phyloP scores from a whole-genome alignment of 1,284 basidiomycete genomes.

The Xerocomus minutiporus region DNA sequence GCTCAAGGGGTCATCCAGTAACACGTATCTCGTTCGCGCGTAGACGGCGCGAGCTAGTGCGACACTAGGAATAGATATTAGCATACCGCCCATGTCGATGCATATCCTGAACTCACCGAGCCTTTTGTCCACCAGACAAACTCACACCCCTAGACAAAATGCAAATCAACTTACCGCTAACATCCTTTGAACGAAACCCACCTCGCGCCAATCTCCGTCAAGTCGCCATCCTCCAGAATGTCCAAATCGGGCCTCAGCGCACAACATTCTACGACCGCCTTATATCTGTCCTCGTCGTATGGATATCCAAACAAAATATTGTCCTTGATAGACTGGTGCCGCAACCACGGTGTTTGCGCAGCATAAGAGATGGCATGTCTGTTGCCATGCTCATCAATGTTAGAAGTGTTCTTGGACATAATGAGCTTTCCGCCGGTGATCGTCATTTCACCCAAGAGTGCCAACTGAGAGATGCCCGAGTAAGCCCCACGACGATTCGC shows the following conservation, averaged over 20 bases:
- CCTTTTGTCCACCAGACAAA: conserved; percentile 42
- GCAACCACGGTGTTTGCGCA: conserved; percentile 59
- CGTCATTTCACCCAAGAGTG: conserved; percentile 34
- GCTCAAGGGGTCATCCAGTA: conserved; percentile 58
- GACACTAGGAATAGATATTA: conserved; percentile 34
- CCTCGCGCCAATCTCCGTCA: conserved; percentile 35
- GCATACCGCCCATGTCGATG: not conserved
- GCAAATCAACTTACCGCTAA: not conserved
- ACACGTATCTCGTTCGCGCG: conserved; percentile 46
- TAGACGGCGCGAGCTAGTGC: conserved; percentile 57
- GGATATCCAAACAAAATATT: conserved; percentile 48
- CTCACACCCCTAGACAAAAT: conserved; percentile 38
- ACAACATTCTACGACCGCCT: conserved; percentile 51
- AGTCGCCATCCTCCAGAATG: conserved; percentile 41
- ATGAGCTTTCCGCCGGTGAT: conserved; percentile 29
- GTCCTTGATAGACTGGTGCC: conserved; percentile 41
- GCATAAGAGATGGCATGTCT: conserved; percentile 53
- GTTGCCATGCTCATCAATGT: conserved; percentile 40
- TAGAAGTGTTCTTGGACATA: conserved; percentile 40
- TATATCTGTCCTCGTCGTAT: conserved; percentile 40
- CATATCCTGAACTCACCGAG: conserved; percentile 31
- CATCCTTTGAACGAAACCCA: conserved; percentile 4
- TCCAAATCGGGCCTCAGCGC: conserved; percentile 57
- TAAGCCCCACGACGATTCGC: not conserved
- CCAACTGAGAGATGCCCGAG: conserved; percentile 19